phyloP scores from a whole-genome alignment of 768 basidiomycete species.

The Termitomyces eurrhizus region DNA sequence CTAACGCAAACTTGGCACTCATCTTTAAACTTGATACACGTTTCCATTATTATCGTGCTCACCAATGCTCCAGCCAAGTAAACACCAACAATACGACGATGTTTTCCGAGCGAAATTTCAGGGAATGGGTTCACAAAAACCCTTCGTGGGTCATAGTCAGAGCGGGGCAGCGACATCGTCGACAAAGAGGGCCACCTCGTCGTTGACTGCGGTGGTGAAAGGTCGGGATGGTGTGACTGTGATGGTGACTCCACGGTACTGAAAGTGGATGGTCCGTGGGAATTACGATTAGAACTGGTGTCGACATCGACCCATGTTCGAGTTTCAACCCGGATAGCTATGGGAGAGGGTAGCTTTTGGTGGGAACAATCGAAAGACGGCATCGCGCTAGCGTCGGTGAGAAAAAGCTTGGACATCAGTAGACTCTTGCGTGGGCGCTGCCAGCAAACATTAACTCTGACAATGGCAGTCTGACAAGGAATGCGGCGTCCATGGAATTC shows the following conservation, averaged over 20 bases:
- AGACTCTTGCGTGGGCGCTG: neutral
- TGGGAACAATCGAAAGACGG: neutral
- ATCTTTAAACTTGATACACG: neutral
- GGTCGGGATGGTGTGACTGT: conserved; percentile 6
- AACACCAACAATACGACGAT: conserved; percentile 80
- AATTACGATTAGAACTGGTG: conserved; percentile 10
- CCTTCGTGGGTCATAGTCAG: conserved; percentile 81
- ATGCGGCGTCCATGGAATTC: neutral
- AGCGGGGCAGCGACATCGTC: conserved; percentile 64
- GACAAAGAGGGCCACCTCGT: conserved; percentile 1
- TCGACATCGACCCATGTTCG: conserved; percentile 20
- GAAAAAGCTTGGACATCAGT: neutral
- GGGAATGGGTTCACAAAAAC: conserved; percentile 90
- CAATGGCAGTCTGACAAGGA: neutral
- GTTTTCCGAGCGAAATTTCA: conserved; percentile 65
- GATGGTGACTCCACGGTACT: conserved; percentile 18
- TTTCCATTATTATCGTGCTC: conserved; percentile 29
- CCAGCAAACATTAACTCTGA: neutral
- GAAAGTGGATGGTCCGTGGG: conserved; percentile 23
- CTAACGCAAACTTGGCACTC: conserved; percentile 78
- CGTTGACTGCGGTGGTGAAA: neutral
- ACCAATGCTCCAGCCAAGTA: conserved; percentile 92
- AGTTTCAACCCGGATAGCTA: conserved; percentile 25
- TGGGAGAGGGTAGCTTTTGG: conserved; percentile 9
- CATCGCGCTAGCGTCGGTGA: neutral